Conservation (phyloP, 257 asterid species). For the Capsicum baccatum region DNA sequence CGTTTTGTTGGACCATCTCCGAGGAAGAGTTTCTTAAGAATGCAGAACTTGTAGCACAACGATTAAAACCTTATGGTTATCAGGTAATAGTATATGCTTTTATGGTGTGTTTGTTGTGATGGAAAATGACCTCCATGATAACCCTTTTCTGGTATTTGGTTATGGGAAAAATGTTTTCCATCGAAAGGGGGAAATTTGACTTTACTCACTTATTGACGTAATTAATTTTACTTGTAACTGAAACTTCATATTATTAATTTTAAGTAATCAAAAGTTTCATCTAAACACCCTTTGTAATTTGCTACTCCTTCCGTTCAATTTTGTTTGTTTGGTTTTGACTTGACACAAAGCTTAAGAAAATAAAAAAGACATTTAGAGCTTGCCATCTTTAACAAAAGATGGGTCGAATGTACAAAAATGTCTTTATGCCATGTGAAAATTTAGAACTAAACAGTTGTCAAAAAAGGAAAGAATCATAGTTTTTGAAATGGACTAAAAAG, state of each 20-base stretch:
- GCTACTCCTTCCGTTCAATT: not conserved
- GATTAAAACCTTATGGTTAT: slow-evolving; percentile 69
- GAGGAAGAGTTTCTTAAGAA: slow-evolving; percentile 83
- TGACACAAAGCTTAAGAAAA: no score
- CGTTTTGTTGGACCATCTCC: slow-evolving; percentile 87
- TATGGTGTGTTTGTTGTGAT: not conserved
- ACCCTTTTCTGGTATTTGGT: not conserved
- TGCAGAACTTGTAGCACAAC: slow-evolving; percentile 71
- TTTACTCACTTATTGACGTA: not conserved
- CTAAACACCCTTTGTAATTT: not conserved
- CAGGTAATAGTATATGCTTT: slow-evolving; percentile 52
- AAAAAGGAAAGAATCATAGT: no score
- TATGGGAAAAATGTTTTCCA: slow-evolving; percentile 3
- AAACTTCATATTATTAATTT: not conserved
- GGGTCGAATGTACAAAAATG: no score
- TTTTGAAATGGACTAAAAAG: no score
- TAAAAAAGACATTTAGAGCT: no score
- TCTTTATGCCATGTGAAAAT: no score
- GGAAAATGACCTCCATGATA: not conserved
- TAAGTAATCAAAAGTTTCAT: not conserved
- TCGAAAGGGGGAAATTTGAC: not conserved
- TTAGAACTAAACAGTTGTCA: no score
- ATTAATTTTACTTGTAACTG: not conserved
- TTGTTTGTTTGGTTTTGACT: no score
- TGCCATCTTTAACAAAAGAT: no score